phyloP scores from a whole-genome alignment of 164 flowering plant species.

The Nymphaea thermarum region DNA sequence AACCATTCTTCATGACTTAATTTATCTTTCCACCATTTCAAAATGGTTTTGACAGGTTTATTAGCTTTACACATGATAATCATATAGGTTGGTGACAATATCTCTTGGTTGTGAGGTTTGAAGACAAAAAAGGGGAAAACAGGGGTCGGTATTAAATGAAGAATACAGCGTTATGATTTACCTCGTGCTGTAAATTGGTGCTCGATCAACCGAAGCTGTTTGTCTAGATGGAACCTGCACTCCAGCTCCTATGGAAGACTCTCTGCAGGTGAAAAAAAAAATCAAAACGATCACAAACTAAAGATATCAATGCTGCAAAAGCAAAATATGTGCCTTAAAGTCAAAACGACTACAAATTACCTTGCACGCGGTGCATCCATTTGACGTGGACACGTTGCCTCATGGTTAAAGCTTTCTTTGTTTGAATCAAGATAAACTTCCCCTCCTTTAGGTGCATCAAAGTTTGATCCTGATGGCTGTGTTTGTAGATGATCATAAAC shows the following conservation, averaged over 20 bases:
- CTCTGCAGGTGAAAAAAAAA: constrained; percentile 12
- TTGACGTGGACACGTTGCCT: constrained; percentile 9
- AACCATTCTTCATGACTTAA: no score
- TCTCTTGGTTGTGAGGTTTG: no score
- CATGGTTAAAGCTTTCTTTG: constrained; percentile 15
- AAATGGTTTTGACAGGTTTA: no score
- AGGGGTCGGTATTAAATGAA: no score
- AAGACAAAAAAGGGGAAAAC: no score
- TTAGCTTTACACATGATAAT: no score
- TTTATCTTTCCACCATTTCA: no score
- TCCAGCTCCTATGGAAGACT: constrained; percentile 20
- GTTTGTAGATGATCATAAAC: constrained; percentile 3
- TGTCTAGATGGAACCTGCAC: constrained; percentile 21
- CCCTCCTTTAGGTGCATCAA: constrained; percentile 14
- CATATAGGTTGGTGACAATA: no score
- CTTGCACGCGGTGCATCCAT: constrained; percentile 22
- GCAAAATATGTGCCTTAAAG: background rate
- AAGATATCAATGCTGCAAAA: background rate
- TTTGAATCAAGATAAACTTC: constrained; percentile 7
- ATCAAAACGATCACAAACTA: background rate
- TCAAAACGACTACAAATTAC: constrained; percentile 11
- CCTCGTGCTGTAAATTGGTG: constrained; percentile 41
- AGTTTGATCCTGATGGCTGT: constrained; percentile 12
- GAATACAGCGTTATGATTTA: constrained; percentile 1
- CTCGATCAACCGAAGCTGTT: constrained; percentile 19